phyloP scores from a whole-genome alignment of 495 filamentous ascomycete genomes.

The Niebla homalea region DNA sequence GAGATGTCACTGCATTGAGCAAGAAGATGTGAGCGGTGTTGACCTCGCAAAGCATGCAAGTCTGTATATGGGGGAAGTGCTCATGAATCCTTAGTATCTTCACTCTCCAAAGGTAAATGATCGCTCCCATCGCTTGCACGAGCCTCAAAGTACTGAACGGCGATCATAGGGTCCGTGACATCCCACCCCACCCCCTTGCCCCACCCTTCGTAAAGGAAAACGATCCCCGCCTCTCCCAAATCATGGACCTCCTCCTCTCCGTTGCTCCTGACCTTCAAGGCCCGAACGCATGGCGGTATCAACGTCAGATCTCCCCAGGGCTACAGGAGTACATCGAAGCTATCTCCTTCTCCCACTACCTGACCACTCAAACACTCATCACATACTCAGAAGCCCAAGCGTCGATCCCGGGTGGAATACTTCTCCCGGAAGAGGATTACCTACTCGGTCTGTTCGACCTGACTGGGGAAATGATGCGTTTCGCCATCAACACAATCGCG shows the following conservation, averaged over 20 bases:
- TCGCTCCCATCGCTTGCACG: not conserved
- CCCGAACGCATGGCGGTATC: slow-evolving; percentile 74
- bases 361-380: slow-evolving; percentile 62
- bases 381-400: slow-evolving; percentile 42
- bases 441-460: slow-evolving; percentile 85
- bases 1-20: slow-evolving; percentile 83
- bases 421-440: slow-evolving; percentile 72
- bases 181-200: slow-evolving; percentile 50
- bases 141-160: not conserved
- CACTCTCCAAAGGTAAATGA: not conserved
- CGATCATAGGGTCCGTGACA: slow-evolving; percentile 40
- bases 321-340: slow-evolving; percentile 92
- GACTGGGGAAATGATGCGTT: slow-evolving; percentile 90
- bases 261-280: slow-evolving; percentile 61
- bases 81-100: slow-evolving; percentile 55
- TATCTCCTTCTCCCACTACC: slow-evolving; percentile 73
- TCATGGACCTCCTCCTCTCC: slow-evolving; percentile 48
- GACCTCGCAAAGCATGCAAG: not conserved
- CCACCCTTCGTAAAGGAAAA: slow-evolving; percentile 50
- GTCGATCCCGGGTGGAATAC: slow-evolving; percentile 39
- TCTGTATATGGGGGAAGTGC: not conserved
- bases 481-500: slow-evolving; percentile 71
- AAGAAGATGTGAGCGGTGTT: slow-evolving; percentile 72
- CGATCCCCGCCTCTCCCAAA: slow-evolving; percentile 48
- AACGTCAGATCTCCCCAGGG: slow-evolving; percentile 56